Percentiles rank a stretch among this genome's conserved stretches.
Conservation (phyloP, 768 basidiomycete genomes). For the Gelatoporia subvermispora region DNA sequence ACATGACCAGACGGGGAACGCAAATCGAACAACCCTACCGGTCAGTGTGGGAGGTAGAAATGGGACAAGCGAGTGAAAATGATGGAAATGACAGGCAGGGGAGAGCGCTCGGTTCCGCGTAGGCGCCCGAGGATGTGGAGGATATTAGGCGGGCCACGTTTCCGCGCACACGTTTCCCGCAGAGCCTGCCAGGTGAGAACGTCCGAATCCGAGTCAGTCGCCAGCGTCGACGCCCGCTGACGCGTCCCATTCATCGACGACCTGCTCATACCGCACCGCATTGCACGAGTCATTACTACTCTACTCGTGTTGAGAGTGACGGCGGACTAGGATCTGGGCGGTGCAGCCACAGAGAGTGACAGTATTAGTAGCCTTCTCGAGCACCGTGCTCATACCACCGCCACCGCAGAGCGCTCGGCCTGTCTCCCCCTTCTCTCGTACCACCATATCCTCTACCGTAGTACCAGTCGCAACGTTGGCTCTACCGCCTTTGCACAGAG, state of each 20-base stretch:
- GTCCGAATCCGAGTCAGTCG: neutral
- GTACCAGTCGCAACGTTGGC: constrained; percentile 33
- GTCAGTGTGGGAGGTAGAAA: too few species aligned
- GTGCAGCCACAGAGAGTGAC: neutral
- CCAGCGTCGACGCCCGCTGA: constrained; percentile 2
- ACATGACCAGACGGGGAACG: too few species aligned
- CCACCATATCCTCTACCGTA: constrained; percentile 19
- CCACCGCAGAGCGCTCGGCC: constrained; percentile 14
- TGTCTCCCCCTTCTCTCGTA: constrained; percentile 16
- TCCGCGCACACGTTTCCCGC: constrained; percentile 1
- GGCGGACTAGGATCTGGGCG: neutral
- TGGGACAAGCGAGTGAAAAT: too few species aligned
- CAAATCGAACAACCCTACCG: too few species aligned
- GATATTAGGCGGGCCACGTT: constrained; percentile 9
- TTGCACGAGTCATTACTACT: too few species aligned
- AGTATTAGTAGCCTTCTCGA: neutral
- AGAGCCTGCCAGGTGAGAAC: neutral
- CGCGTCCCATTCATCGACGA: neutral
- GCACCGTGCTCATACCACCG: constrained; percentile 7
- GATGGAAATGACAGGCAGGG: too few species aligned
- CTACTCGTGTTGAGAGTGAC: neutral
- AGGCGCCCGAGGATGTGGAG: neutral
- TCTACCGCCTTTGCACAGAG: constrained; percentile 21
- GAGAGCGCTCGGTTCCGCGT: too few species aligned
- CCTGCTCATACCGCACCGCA: neutral